Conservation (phyloP, 2,329 filamentous ascomycete genomes). For the Emmonsia crescens region DNA sequence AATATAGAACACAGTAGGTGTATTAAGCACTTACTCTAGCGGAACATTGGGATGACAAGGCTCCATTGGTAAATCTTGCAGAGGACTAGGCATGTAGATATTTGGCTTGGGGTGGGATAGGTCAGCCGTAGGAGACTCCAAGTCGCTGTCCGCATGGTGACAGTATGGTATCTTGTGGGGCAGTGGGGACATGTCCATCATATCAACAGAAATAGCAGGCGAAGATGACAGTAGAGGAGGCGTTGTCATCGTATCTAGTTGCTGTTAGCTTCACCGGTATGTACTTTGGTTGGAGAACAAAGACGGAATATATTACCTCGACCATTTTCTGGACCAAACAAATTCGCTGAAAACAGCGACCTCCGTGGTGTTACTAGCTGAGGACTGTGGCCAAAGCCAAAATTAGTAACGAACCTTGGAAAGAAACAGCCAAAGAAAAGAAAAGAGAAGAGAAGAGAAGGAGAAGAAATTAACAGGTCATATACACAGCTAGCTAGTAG, state of each 20-base stretch:
- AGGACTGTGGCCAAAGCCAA: slow-evolving; percentile 48
- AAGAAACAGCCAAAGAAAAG: slow-evolving; percentile 18
- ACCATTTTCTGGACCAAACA: slow-evolving; percentile 49
- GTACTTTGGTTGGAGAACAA: slow-evolving; percentile 1
- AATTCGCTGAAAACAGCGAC: slow-evolving; percentile 67
- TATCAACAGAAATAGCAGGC: slow-evolving; percentile 58
- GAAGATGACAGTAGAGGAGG: slow-evolving; percentile 79
- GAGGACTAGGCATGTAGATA: slow-evolving; percentile 30
- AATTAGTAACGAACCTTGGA: slow-evolving; percentile 3
- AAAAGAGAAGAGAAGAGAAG: background rate
- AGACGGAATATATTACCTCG: slow-evolving; percentile 43
- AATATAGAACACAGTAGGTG: slow-evolving; percentile 4
- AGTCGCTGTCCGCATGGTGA: slow-evolving; percentile 48
- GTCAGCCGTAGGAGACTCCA: slow-evolving; percentile 62
- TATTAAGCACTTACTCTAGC: slow-evolving; percentile 29
- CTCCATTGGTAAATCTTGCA: slow-evolving; percentile 31
- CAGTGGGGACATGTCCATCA: slow-evolving; percentile 89
- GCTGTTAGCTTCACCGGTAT: slow-evolving; percentile 23
- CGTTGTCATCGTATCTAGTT: slow-evolving; percentile 64
- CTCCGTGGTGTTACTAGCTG: slow-evolving; percentile 72
- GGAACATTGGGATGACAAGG: slow-evolving; percentile 17
- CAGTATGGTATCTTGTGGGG: slow-evolving; percentile 71
- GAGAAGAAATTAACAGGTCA: background rate
- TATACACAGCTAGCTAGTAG: slow-evolving; percentile 8
- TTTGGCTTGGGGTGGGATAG: slow-evolving; percentile 35